Evolutionary conservation across 2,329 filamentous ascomycete genomes (phyloP).

Genomic region (Botrytis tulipae): DNA sequence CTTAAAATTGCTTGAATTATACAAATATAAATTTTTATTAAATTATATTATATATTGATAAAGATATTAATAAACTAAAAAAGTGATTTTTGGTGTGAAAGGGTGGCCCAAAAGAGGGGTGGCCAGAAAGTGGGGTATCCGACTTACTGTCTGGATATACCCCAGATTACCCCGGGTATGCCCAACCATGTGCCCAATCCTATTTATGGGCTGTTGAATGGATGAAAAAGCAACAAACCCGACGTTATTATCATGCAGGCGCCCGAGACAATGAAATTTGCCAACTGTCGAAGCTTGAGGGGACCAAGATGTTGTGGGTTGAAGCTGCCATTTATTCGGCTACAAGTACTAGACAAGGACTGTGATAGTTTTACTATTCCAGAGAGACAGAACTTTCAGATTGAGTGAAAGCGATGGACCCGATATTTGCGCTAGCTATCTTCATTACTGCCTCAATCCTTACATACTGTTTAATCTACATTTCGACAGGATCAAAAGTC

Average conservation of each 20-base stretch:
- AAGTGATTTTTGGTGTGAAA: too few relatives aligned
- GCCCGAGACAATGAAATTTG: neutral
- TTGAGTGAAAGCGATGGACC: neutral
- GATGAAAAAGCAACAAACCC: neutral
- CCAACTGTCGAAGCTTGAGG: neutral
- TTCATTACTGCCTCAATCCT: neutral
- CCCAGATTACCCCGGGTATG: neutral
- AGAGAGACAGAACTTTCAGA: neutral
- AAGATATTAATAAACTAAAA: too few relatives aligned
- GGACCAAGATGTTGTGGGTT: neutral
- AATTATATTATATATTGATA: too few relatives aligned
- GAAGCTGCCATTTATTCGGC: neutral
- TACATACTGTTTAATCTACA: neutral
- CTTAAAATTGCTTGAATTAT: too few relatives aligned
- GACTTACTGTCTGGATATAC: neutral
- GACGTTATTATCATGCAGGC: neutral
- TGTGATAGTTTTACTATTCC: neutral
- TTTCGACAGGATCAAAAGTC: neutral
- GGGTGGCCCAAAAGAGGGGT: too few relatives aligned
- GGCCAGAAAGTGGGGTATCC: too few relatives aligned
- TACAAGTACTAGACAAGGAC: neutral
- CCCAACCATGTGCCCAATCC: neutral
- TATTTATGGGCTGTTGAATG: neutral
- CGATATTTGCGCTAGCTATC: neutral
- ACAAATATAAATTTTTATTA: too few relatives aligned